Conservation (phyloP, 2,329 filamentous ascomycete genomes). For the Fusarium verticillioides region DNA sequence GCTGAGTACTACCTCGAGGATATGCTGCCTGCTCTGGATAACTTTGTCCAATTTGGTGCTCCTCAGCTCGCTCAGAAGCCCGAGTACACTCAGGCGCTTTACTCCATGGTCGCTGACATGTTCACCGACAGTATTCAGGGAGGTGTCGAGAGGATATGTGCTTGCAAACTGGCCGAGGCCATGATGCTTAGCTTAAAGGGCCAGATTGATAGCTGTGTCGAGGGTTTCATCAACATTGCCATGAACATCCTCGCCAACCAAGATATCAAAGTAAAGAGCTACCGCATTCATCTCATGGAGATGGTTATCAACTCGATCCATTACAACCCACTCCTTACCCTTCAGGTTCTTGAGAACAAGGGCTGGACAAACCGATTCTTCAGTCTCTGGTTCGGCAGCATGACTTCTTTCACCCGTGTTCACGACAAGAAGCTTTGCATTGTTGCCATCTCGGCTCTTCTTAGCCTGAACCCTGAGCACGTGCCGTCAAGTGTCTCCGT, state of each 20-base stretch:
- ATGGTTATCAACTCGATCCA: conserved; percentile 99
- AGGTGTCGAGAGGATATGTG: conserved; percentile 93
- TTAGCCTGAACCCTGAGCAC: conserved; percentile 81
- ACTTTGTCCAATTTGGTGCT: conserved; percentile 94
- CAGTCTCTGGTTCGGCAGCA: conserved; percentile 96
- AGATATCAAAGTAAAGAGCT: conserved; percentile 89
- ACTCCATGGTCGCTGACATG: conserved; percentile 94
- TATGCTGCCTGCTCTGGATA: conserved; percentile 97
- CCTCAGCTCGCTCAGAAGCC: conserved; percentile 83
- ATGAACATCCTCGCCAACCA: conserved; percentile 83
- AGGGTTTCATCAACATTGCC: conserved; percentile 87
- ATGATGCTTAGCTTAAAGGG: conserved; percentile 96
- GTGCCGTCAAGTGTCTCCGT: conserved; percentile 93
- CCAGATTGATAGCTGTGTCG: conserved; percentile 87
- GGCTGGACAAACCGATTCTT: conserved; percentile 99
- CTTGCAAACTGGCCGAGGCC: conserved; percentile 96
- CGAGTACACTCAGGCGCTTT: conserved; percentile 86
- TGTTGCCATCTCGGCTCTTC: conserved; percentile 86
- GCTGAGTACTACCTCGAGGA: conserved; percentile 98
- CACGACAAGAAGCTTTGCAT: conserved; percentile 99
- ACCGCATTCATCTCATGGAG: conserved; percentile 96
- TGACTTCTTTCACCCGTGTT: conserved; percentile 90
- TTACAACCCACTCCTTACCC: conserved; percentile 89
- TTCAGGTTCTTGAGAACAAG: conserved; percentile 89
- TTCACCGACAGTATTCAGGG: conserved; percentile 93